These are phyloP conservation scores for Aaosphaeria arxii DNA, from an alignment of 2,329 filamentous ascomycete genomes.

Conservation along the genomic window DNA sequence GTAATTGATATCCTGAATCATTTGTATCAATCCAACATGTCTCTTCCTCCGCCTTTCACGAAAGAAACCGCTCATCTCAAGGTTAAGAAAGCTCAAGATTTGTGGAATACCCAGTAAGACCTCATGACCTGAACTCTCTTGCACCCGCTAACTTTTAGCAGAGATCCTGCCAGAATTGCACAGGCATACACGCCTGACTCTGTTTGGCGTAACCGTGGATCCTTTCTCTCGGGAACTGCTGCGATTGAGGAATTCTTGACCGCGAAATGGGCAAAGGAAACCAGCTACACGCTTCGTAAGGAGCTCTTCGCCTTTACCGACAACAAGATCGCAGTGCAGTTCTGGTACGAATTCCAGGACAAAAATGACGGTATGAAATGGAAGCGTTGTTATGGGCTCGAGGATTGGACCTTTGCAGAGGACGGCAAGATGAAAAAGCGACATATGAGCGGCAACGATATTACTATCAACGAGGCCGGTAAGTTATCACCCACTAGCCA, in stretches of 20 bases:
- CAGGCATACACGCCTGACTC: constrained; percentile 72
- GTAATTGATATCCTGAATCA: background rate
- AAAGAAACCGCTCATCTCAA: constrained; percentile 68
- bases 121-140: background rate
- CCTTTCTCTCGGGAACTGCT: constrained; percentile 66
- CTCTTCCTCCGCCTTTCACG: constrained; percentile 68
- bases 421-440: constrained; percentile 71
- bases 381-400: constrained; percentile 81
- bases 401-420: constrained; percentile 73
- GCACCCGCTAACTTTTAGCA: constrained; percentile 25
- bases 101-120: constrained; percentile 73
- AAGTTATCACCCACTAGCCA: constrained; percentile 3
- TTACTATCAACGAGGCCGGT: constrained; percentile 56
- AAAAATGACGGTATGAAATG: constrained; percentile 62
- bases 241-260: constrained; percentile 67
- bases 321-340: constrained; percentile 81
- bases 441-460: constrained; percentile 73
- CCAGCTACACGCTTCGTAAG: constrained; percentile 72
- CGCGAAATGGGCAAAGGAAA: constrained; percentile 71
- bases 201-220: constrained; percentile 76
- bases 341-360: constrained; percentile 84
- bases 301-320: constrained; percentile 77
- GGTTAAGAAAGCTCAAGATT: constrained; percentile 79
- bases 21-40: constrained; percentile 30
- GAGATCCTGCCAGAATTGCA: constrained; percentile 63